These are phyloP conservation scores for Parathielavia appendiculata DNA, from an alignment of 495 filamentous ascomycete genomes.

Conservation along the genomic window DNA sequence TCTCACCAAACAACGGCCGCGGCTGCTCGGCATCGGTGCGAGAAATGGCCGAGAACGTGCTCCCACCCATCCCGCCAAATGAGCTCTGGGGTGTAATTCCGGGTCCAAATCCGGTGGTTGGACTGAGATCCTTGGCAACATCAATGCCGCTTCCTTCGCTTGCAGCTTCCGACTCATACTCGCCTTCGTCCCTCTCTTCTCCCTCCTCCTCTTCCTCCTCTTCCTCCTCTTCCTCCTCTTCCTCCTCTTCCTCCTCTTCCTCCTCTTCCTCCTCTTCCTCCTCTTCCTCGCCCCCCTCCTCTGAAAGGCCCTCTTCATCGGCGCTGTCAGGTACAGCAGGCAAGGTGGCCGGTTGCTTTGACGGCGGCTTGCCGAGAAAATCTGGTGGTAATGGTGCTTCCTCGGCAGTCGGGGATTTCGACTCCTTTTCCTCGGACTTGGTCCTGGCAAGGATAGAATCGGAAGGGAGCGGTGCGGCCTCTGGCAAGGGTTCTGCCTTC, in stretches of 20 bases:
- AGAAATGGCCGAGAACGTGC: conserved; percentile 43
- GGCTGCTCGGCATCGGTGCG: conserved; percentile 41
- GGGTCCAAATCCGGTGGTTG: conserved; percentile 43
- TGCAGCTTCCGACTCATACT: conserved; percentile 40
- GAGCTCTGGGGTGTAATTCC: conserved; percentile 62
- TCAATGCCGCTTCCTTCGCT: conserved; percentile 59
- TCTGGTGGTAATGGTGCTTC: conserved; percentile 27
- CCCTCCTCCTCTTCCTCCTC: conserved; percentile 32
- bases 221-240: conserved; percentile 26
- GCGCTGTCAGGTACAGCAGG: conserved; percentile 28
- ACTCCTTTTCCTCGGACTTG: conserved; percentile 15
- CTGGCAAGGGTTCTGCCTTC: not conserved
- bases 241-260: conserved; percentile 28
- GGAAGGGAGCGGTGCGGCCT: conserved; percentile 18
- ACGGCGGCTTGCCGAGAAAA: conserved; percentile 25
- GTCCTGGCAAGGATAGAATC: conserved; percentile 16
- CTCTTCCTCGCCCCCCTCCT: conserved; percentile 28
- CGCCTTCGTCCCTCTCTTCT: conserved; percentile 39
- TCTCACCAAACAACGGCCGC: conserved; percentile 61
- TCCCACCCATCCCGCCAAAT: conserved; percentile 50
- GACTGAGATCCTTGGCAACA: conserved; percentile 63
- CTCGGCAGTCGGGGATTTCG: conserved; percentile 1
- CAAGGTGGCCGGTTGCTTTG: conserved; percentile 17
- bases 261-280: conserved; percentile 34
- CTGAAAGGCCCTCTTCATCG: conserved; percentile 21